Evolutionary conservation across 2,329 filamentous ascomycete genomes (phyloP), one percentile per base, ranked within the genome.

Genomic region (Metarhizium robertsii): DNA sequence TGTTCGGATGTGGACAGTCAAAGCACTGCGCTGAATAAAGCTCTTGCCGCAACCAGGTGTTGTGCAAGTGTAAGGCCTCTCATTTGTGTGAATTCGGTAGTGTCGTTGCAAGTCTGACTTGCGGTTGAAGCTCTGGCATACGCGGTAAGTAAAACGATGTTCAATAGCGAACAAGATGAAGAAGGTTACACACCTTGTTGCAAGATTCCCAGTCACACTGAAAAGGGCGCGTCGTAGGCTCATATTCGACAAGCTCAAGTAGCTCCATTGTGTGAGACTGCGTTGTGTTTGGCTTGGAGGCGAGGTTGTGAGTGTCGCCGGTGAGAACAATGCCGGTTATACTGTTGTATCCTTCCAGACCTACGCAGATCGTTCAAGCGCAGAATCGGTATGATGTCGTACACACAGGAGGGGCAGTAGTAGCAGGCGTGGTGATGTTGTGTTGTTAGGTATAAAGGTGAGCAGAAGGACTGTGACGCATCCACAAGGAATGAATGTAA

Each of bases 91-190:
- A 64, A 87, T 88, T 59, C 85, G 79, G 65, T 85, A 85, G 65
- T 88, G 85, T 65, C 85, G 78, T 64, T 86, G 83, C 58, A 88
- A 72, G 63, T 87, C 85, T 18, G 85, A 87, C 69, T 87, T 87
- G 64, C 85, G 78, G 69, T 87, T 87, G 74, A 88, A 88, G 71
- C 81, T 85, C 85, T 87, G 61, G 1, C 10, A 6, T 14, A 25
- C 4, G 4, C 11, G 51, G 20, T 56, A 29, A 25, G 38, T 40
- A 58, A 52, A 18, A 38, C 43, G 4, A 20, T 18, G 7, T 11
- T 11, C 11, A 1, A 7, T 40, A 11, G 14, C 38, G 5, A 11
- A 16, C 1, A 14, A 11, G 14, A 11, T 5, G 20, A 6, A 1
- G n/a, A 30, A 30, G 11, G 16, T 11, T 45, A 67, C 75, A 57